A percentile compares a stretch with the other conserved stretches of the same genome.
phyloP scores from a whole-genome alignment of 2,329 filamentous ascomycete species.

The Fusarium sp. region DNA sequence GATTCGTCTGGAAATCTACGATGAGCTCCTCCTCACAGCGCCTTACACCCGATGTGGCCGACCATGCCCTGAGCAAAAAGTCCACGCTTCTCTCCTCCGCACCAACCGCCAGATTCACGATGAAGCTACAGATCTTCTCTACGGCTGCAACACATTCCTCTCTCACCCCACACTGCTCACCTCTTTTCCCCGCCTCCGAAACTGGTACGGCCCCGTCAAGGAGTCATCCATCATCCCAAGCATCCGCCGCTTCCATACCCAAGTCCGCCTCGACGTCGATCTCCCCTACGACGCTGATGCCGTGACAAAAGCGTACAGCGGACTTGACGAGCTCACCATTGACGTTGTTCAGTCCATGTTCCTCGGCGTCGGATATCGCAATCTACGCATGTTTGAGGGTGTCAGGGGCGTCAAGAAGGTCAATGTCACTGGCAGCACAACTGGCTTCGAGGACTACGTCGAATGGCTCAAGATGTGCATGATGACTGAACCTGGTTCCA shows the following conservation, averaged over 20 bases:
- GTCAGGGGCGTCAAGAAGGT: conserved; percentile 54
- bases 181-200: conserved; percentile 53
- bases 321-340: conserved; percentile 53
- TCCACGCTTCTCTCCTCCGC: conserved; percentile 55
- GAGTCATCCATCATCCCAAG: conserved; percentile 44
- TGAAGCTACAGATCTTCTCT: conserved; percentile 56
- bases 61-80: conserved; percentile 24
- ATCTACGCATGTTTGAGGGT: conserved; percentile 54
- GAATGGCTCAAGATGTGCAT: conserved; percentile 54
- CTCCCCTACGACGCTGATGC: conserved; percentile 46
- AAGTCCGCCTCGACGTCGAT: conserved; percentile 55
- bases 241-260: conserved; percentile 54
- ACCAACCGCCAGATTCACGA: conserved; percentile 53
- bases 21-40: conserved; percentile 53
- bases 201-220: conserved; percentile 47
- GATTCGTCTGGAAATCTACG: conserved; percentile 59
- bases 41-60: conserved; percentile 43
- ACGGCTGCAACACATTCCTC: conserved; percentile 56
- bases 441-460: conserved; percentile 56
- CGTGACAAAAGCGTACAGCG: conserved; percentile 50
- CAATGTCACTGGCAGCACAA: conserved; percentile 51
- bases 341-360: conserved; percentile 53
- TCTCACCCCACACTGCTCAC: conserved; percentile 55
- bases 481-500: conserved; percentile 43
- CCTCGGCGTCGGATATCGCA: conserved; percentile 51